Conservation (phyloP, 2,329 filamentous ascomycete genomes). For the Fusarium sp. region DNA sequence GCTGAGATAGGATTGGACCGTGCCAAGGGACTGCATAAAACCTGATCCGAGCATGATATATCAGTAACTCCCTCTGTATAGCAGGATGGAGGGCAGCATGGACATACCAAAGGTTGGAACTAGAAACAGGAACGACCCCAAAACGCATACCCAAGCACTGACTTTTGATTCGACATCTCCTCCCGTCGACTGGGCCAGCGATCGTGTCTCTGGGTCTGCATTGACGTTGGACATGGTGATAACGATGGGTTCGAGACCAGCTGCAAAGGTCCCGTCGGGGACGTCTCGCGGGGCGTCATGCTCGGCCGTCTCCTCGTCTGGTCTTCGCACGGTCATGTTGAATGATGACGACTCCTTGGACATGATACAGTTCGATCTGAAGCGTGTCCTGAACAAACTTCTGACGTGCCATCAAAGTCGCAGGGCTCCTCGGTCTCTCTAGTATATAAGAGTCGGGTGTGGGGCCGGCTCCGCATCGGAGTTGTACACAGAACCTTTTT, state of each 20-base stretch:
- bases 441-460: constrained; percentile 25
- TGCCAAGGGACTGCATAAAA: constrained; percentile 65
- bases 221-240: constrained; percentile 34
- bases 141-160: constrained; percentile 45
- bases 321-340: constrained; percentile 12
- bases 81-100: neutral
- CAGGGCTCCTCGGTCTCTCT: neutral
- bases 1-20: constrained; percentile 63
- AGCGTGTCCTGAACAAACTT: neutral
- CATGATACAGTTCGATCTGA: neutral
- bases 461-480: constrained; percentile 20
- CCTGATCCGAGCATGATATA: constrained; percentile 48
- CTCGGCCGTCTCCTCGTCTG: neutral
- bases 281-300: constrained; percentile 13
- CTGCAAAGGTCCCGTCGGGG: constrained; percentile 27
- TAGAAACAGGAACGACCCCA: constrained; percentile 43
- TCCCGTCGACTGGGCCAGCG: constrained; percentile 18
- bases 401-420: neutral
- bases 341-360: neutral
- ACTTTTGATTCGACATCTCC: constrained; percentile 37
- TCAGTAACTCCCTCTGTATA: constrained; percentile 1
- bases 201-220: constrained; percentile 31
- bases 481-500: neutral
- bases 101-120: constrained; percentile 45
- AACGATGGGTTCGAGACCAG: constrained; percentile 33